Evolutionary conservation across 2,329 filamentous ascomycete species (phyloP).

Genomic region (Apiospora arundinis): DNA sequence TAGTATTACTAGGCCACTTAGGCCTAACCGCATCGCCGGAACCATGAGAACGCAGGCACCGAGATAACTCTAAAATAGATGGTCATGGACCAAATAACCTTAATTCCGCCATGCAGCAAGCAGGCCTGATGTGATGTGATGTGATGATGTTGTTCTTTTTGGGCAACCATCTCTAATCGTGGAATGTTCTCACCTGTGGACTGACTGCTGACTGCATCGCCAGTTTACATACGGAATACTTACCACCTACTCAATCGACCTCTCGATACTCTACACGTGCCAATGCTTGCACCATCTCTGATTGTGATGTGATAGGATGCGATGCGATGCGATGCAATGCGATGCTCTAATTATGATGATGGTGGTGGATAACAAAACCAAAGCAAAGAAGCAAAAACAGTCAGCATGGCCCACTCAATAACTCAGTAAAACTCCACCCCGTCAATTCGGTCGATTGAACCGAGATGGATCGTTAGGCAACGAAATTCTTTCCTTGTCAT

Average conservation of each 20-base stretch:
- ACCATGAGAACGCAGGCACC: constrained; percentile 4
- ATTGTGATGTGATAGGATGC: too few relatives aligned
- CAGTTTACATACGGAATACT: background rate
- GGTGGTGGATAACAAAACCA: background rate
- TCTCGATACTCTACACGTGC: background rate
- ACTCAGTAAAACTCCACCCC: background rate
- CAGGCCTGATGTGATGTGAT: too few relatives aligned
- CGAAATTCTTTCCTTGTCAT: background rate
- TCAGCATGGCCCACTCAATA: background rate
- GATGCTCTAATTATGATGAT: background rate
- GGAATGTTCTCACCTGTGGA: background rate
- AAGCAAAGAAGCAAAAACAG: background rate
- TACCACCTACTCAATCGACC: too few relatives aligned
- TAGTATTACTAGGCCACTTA: too few relatives aligned
- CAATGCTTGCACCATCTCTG: background rate
- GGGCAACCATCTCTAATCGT: too few relatives aligned
- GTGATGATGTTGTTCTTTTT: too few relatives aligned
- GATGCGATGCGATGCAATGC: too few relatives aligned
- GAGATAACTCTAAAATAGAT: constrained; percentile 11
- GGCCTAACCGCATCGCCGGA: constrained; percentile 1
- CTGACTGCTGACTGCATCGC: background rate
- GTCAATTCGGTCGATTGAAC: background rate
- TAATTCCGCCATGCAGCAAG: background rate
- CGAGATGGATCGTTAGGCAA: constrained; percentile 7
- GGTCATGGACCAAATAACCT: background rate